Evolutionary conservation across 106 monocot species (phyloP), one percentile per base, ranked within the genome.

Genomic region (Chionographis japonica): DNA sequence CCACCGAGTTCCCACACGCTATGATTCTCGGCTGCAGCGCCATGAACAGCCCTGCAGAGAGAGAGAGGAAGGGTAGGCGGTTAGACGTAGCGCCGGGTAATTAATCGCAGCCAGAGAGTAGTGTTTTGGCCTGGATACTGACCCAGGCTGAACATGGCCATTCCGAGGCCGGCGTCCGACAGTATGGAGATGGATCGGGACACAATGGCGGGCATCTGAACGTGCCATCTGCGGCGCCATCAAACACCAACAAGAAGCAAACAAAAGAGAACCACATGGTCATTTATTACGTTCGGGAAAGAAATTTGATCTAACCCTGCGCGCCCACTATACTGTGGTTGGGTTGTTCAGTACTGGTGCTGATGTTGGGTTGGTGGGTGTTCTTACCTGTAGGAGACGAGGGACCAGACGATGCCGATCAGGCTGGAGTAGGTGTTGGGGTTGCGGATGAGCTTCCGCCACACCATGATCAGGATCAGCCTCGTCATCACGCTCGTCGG

Each of bases 111-210:
- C 27, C 27, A 27, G 27, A 27, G 27, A 27, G n/a, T 27, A 0
- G 27, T 0, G 27, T 27, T 27, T 27, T 27, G 15, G 8, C 15
- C 42, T 3, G 16, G 12, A 20, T 62, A 79, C 90, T 64, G 67
- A 94, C 94, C 94, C 1, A 95, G 78, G 75, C 94, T 95, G 77
- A 95, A 95, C 94, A 95, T 95, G 43, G 94, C 94, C 94, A 95
- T 95, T 71, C 94, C 94, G 4, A 95, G 84, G 27, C 95, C 95
- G 3, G 95, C 95, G 50, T 95, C 91, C 39, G 95, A 95, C 71
- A 95, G 84, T 68, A 95, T 91, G 65, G 95, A 91, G 74, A 95
- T 95, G 56, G 95, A 95, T 35, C 72, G 52, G 0, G 79, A 66
- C 7, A 95, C 43, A 39, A 95, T 91, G 57, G 79, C 88, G 36